Percentiles rank a stretch among this genome's conserved stretches.
phyloP scores from a whole-genome alignment of 805 yeast genomes.

The Saturnispora silvae region DNA sequence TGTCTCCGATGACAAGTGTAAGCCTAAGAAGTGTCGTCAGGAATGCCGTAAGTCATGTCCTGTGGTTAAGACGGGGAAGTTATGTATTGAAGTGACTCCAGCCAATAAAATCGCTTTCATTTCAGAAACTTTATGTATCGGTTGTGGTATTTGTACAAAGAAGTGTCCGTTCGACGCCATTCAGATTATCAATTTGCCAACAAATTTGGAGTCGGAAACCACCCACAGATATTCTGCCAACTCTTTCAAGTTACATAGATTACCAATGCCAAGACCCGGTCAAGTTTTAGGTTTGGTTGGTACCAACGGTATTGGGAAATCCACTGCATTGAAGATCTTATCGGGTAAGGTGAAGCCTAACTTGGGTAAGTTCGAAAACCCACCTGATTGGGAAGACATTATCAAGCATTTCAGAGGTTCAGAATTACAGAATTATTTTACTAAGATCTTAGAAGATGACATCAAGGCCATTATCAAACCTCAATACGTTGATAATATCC shows the following conservation, averaged over 20 bases:
- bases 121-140: slow-evolving; percentile 89
- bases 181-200: slow-evolving; percentile 89
- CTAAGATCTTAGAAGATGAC: slow-evolving; percentile 86
- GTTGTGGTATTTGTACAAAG: slow-evolving; percentile 99
- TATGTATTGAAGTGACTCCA: slow-evolving; percentile 94
- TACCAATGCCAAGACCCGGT: slow-evolving; percentile 98
- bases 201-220: slow-evolving; percentile 83
- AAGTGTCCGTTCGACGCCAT: slow-evolving; percentile 98
- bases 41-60: slow-evolving; percentile 97
- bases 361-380: slow-evolving; percentile 86
- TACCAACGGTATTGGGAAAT: slow-evolving; percentile 98
- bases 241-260: slow-evolving; percentile 91
- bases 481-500: slow-evolving; percentile 95
- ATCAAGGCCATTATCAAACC: slow-evolving; percentile 97
- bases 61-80: slow-evolving; percentile 93
- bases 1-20: slow-evolving; percentile 88
- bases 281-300: slow-evolving; percentile 97
- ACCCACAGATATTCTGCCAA: slow-evolving; percentile 97
- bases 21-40: slow-evolving; percentile 97
- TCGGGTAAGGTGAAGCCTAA: slow-evolving; percentile 98
- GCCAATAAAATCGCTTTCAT: slow-evolving; percentile 86
- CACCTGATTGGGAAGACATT: slow-evolving; percentile 96
- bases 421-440: slow-evolving; percentile 92
- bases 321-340: slow-evolving; percentile 91
- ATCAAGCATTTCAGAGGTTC: slow-evolving; percentile 90